Percentiles rank a stretch among this genome's conserved stretches.
Conservation (phyloP, 352 stramenopile genomes). For the Lagenidium sp. region DNA sequence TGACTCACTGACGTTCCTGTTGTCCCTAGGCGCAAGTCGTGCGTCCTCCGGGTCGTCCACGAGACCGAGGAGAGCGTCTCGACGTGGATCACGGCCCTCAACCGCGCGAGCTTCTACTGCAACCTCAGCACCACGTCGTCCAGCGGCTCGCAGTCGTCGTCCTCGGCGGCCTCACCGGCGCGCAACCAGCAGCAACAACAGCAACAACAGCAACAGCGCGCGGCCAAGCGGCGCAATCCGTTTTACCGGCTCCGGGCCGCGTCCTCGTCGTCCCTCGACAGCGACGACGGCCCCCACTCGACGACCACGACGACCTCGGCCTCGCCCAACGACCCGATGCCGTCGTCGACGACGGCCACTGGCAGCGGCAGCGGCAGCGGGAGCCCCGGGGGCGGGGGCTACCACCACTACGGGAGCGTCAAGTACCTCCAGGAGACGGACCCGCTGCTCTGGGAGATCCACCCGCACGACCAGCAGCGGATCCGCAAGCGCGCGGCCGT, state of each 20-base stretch:
- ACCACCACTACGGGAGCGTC: conserved; percentile 65
- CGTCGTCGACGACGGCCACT: conserved; percentile 24
- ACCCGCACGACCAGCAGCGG: conserved; percentile 61
- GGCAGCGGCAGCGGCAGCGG: conserved; percentile 14
- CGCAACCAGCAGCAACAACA: no score
- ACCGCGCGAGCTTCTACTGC: conserved; percentile 64
- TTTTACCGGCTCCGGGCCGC: conserved; percentile 58
- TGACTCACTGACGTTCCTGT: not conserved
- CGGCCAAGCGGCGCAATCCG: conserved; percentile 25
- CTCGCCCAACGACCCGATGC: no score
- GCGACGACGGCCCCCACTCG: no score
- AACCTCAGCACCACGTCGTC: conserved; percentile 34
- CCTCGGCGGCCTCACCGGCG: conserved; percentile 17
- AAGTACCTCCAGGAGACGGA: conserved; percentile 76
- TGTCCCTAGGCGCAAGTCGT: conserved; percentile 34
- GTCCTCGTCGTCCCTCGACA: conserved; percentile 29
- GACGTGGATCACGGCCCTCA: conserved; percentile 54
- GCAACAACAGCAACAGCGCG: no score
- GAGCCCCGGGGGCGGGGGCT: conserved; percentile 4
- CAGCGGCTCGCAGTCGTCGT: conserved; percentile 19
- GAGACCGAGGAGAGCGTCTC: conserved; percentile 42
- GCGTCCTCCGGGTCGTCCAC: conserved; percentile 47
- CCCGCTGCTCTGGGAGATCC: conserved; percentile 75
- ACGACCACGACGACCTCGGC: no score
- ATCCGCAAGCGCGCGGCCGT: conserved; percentile 61